Percentiles rank a stretch among this genome's conserved stretches.
Conservation (phyloP, 768 basidiomycete genomes). For the Termitomyces sp. region DNA sequence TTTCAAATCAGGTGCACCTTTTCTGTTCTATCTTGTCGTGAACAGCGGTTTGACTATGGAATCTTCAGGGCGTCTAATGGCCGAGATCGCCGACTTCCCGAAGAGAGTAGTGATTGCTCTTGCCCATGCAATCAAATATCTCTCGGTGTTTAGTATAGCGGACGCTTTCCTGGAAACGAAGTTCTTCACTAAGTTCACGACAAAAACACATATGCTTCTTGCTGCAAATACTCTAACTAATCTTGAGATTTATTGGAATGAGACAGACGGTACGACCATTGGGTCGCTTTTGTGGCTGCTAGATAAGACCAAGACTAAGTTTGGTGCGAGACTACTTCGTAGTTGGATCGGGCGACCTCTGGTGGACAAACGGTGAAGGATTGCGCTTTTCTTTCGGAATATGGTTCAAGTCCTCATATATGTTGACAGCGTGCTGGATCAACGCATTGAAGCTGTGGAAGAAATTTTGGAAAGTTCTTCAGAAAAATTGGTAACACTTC, state of each 20-base stretch:
- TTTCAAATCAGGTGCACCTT: slow-evolving; percentile 42
- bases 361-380: slow-evolving; percentile 59
- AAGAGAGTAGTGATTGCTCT: slow-evolving; percentile 68
- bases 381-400: not conserved
- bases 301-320: slow-evolving; percentile 84
- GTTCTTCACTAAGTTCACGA: slow-evolving; percentile 79
- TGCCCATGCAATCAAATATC: slow-evolving; percentile 69
- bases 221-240: slow-evolving; percentile 87
- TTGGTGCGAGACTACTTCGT: slow-evolving; percentile 81
- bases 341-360: slow-evolving; percentile 89
- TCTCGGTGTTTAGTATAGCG: slow-evolving; percentile 73
- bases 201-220: slow-evolving; percentile 81
- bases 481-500: slow-evolving; percentile 63
- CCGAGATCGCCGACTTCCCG: slow-evolving; percentile 63
- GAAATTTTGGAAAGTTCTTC: slow-evolving; percentile 71
- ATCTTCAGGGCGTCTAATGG: slow-evolving; percentile 57
- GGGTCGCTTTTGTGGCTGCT: slow-evolving; percentile 86
- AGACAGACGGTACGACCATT: slow-evolving; percentile 68
- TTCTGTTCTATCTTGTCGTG: not conserved
- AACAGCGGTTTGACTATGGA: not conserved
- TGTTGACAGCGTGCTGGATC: slow-evolving; percentile 58
- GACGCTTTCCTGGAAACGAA: slow-evolving; percentile 74
- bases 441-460: slow-evolving; percentile 80
- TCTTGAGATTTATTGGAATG: slow-evolving; percentile 91
- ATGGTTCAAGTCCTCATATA: not conserved